Conservation (phyloP, 306 rosid species). For the Quercus mongolica region DNA sequence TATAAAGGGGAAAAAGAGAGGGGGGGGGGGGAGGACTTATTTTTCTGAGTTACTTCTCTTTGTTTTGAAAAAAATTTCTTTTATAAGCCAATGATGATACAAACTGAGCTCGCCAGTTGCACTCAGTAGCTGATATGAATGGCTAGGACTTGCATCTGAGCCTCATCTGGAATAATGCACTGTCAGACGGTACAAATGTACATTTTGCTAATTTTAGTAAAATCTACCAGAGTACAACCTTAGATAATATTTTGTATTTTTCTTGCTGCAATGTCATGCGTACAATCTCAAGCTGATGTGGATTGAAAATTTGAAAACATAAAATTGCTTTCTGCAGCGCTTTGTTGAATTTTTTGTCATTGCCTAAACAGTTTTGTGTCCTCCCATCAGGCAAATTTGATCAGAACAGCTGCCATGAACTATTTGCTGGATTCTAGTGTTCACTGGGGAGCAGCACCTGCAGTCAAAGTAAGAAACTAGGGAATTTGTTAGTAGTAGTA, state of each 20-base stretch:
- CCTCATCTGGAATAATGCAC: too few species aligned
- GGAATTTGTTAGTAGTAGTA: conserved; percentile 16
- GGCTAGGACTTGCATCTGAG: too few species aligned
- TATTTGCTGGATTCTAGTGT: conserved; percentile 88
- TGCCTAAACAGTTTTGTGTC: conserved; percentile 18
- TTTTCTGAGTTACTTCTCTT: too few species aligned
- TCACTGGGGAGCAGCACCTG: conserved; percentile 97
- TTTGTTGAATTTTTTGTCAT: background rate
- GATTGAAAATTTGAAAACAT: background rate
- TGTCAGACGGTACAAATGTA: too few species aligned
- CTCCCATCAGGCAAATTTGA: conserved; percentile 73
- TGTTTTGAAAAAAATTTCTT: too few species aligned
- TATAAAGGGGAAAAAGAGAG: too few species aligned
- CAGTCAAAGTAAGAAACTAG: conserved; percentile 72
- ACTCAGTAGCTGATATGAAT: too few species aligned
- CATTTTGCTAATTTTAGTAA: too few species aligned
- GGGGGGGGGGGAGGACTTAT: too few species aligned
- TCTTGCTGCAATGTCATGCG: conserved; percentile 7
- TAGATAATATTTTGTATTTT: background rate
- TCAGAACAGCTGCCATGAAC: conserved; percentile 83
- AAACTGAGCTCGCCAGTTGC: too few species aligned
- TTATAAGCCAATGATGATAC: too few species aligned
- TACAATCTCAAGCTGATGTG: background rate
- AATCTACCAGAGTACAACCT: too few species aligned
- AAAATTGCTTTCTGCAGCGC: background rate